A percentile compares a stretch with the other conserved stretches of the same genome.
These are phyloP conservation scores for Albifimbria verrucaria DNA, from an alignment of 2,329 filamentous ascomycete species.

Conservation along the genomic window DNA sequence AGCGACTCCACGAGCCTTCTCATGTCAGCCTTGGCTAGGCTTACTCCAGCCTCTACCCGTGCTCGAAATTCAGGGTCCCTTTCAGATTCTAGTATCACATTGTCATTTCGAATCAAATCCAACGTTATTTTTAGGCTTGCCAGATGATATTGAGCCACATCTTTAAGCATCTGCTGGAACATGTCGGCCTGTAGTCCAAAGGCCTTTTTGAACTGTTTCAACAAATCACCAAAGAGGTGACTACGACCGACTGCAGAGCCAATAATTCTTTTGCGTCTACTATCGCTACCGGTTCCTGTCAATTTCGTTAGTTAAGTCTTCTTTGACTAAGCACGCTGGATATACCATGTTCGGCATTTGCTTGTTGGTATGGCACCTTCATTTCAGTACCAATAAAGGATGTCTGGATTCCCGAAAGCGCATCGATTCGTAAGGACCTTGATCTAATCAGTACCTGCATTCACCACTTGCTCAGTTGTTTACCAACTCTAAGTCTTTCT, in stretches of 20 bases:
- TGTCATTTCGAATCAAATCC: conserved; percentile 34
- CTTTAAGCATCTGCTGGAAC: conserved; percentile 18
- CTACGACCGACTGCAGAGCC: conserved; percentile 16
- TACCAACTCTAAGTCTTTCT: conserved; percentile 4
- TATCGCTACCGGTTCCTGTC: conserved; percentile 30
- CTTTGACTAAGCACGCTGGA: background rate
- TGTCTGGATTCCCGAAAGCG: conserved; percentile 31
- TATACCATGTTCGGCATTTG: conserved; percentile 29
- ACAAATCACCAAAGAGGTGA: conserved; percentile 26
- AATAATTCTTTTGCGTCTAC: conserved; percentile 31
- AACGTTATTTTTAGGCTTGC: conserved; percentile 23
- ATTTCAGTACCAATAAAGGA: conserved; percentile 34
- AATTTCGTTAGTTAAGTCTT: background rate
- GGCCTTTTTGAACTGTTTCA: conserved; percentile 17
- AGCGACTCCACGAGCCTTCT: background rate
- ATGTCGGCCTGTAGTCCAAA: conserved; percentile 17
- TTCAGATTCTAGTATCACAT: conserved; percentile 33
- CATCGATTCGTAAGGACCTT: conserved; percentile 30
- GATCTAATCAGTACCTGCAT: background rate
- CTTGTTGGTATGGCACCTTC: conserved; percentile 28
- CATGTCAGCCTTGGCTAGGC: background rate
- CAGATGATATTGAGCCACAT: conserved; percentile 18
- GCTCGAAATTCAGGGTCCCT: conserved; percentile 30
- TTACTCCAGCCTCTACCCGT: conserved; percentile 20
- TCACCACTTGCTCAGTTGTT: background rate